A percentile compares a stretch with the other conserved stretches of the same genome.
phyloP scores from a whole-genome alignment of 805 yeast genomes.

The Myxozyma sirexii region DNA sequence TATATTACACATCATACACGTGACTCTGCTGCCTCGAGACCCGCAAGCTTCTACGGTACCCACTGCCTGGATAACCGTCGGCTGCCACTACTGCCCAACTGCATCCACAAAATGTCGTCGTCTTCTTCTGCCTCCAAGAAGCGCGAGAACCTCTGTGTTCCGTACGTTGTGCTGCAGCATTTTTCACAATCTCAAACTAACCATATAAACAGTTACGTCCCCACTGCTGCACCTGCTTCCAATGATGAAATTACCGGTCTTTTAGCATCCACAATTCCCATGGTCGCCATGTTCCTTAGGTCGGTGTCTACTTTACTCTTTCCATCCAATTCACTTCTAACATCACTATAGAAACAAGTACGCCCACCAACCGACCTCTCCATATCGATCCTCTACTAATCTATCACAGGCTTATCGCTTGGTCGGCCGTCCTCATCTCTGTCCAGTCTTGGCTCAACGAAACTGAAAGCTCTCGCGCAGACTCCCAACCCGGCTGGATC shows the following conservation, averaged over 20 bases:
- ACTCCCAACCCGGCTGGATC: slow-evolving; percentile 30
- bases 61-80: no score
- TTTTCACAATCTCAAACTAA: not conserved
- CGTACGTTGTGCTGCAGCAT: not conserved
- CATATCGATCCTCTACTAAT: not conserved
- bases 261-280: slow-evolving; percentile 27
- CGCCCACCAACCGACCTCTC: no score
- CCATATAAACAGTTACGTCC: not conserved
- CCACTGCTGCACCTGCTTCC: not conserved
- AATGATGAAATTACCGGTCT: slow-evolving; percentile 21
- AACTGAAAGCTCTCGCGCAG: slow-evolving; percentile 4
- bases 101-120: not conserved
- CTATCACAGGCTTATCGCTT: slow-evolving; percentile 18
- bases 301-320: not conserved
- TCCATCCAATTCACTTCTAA: not conserved
- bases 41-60: no score
- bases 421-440: slow-evolving; percentile 29
- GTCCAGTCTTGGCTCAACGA: slow-evolving; percentile 33
- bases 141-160: slow-evolving; percentile 10
- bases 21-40: no score
- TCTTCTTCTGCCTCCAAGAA: slow-evolving; percentile 3
- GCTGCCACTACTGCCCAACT: not conserved
- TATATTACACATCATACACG: not conserved
- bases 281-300: slow-evolving; percentile 33
- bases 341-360: slow-evolving; percentile 19